Evolutionary conservation across 169 alveolate species (phyloP), one percentile per base, ranked within the genome.

Genomic region (Eimeria maxima): DNA sequence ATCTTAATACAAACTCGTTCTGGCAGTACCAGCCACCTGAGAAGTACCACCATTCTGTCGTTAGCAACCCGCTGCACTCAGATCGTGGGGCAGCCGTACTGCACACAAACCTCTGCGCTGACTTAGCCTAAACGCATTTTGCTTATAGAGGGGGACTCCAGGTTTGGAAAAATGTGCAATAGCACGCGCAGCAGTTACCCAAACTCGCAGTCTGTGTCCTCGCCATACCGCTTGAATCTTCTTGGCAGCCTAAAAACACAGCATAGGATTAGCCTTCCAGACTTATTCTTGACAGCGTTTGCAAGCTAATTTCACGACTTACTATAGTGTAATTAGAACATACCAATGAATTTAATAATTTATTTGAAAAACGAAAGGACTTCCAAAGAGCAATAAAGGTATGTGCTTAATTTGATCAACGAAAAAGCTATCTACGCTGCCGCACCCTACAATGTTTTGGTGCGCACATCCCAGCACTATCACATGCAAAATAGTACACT

Each of bases 191-290:
- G 90, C 90, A 81, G 69, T 16, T 53, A 81, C 90, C 90, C 90
- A 81, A 53, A 81, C 47, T 6, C 90, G 71, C 53, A 81, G 13
- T 81, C 90, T 81, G 69, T 33, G 10, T 18, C 90, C 90, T 29
- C 90, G 90, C 90, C 90, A 81, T 81, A 81, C 90, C 71, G 90
- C 65, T 81, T 81, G 90, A 53, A 81, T 81, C 90, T 81, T 81
- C 33, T 24, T 81, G 5, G 90, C 90, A 53, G 90, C 90, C 90
- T 81, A 73, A 81, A 29, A 13, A 14, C 27, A 14, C 50, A 50
- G 14, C 90, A 81, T 38, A 16, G 7, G 27, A 81, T 11, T 1
- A 73, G n/a, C 16, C 20, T 33, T 11, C 80, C 33, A 69, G 50
- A 69, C 50, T 33, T n/a, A 69, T 13, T 16, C 45, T 33, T 33